A percentile compares a stretch with the other conserved stretches of the same genome.
Evolutionary conservation across 2,329 filamentous ascomycete genomes (phyloP).

Genomic region (Albophoma yamanashiensis): DNA sequence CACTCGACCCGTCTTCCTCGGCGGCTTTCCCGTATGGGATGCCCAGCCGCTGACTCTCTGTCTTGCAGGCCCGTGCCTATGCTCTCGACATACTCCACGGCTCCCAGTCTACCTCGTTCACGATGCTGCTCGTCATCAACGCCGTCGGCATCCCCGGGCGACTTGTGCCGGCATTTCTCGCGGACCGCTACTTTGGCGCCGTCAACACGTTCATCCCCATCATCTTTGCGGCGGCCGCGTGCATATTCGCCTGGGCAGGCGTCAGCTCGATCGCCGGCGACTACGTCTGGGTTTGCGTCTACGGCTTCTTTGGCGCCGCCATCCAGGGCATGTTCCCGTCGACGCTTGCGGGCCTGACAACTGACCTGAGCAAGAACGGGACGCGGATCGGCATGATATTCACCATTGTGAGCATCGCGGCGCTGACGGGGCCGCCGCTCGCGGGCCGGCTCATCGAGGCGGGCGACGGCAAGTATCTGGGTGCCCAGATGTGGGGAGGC

Average conservation of each 20-base stretch:
- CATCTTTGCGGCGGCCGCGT: constrained; percentile 33
- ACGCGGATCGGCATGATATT: constrained; percentile 51
- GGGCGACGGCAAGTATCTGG: constrained; percentile 31
- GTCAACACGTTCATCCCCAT: constrained; percentile 44
- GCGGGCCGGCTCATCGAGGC: constrained; percentile 38
- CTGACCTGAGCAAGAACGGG: constrained; percentile 41
- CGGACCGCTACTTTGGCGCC: constrained; percentile 41
- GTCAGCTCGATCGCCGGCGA: constrained; percentile 23
- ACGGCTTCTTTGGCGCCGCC: constrained; percentile 52
- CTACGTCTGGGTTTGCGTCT: constrained; percentile 52
- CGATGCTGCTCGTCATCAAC: constrained; percentile 49
- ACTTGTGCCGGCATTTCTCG: constrained; percentile 41
- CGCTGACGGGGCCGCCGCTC: constrained; percentile 43
- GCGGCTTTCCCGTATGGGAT: too few species aligned
- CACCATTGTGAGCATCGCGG: constrained; percentile 42
- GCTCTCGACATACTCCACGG: constrained; percentile 31
- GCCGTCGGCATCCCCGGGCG: constrained; percentile 46
- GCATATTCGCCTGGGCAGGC: constrained; percentile 41
- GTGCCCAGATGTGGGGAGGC: constrained; percentile 41
- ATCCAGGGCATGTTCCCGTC: constrained; percentile 60
- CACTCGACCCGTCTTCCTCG: background rate
- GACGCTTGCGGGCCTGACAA: constrained; percentile 30
- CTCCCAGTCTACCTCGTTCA: constrained; percentile 39
- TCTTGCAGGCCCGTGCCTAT: constrained; percentile 24
- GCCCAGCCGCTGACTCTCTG: background rate